Base-by-base conservation (phyloP, 2,329 filamentous ascomycete genomes). In the Fusarium sp. region DNA sequence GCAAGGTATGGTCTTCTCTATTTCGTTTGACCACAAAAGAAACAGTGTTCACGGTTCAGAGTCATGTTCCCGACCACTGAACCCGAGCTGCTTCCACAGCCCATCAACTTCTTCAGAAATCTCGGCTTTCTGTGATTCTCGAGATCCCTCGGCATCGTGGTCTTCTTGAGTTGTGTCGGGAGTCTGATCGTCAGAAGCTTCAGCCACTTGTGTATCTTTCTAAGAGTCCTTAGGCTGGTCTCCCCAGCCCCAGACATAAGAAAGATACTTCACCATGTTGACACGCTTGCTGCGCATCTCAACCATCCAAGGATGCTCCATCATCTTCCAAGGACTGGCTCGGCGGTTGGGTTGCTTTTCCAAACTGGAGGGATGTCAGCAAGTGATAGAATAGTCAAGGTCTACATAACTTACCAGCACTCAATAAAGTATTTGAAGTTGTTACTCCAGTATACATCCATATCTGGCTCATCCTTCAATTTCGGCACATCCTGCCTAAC, bases 391-490 rank as follows among this genome's bases (percentile, higher is more conserved):
- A 15, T n/a, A 32, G 6, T 16, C 27, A 25, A 8, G 9, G 12
- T 15, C n/a, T 8, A 18, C 8, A 15, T 20, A 58, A 90, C 93
- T 79, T 88, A 98, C 95, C 96, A 98, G 88, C 94, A 98, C 83
- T 98, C 94, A 75, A 99, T 98, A 76, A 99, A 99, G 80, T 98
- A 98, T 81, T 99, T 99, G 83, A 99, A 98, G 78, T 93, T 97
- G 74, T 97, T 93, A 74, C 93, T 97, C 96, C 96, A 99, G 78
- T 91, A 91, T 73, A 99, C 97, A 63, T 91, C 91, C 73, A 92
- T 93, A 32, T 94, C 90, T 1, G 93, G 93, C 81, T 99, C 96
- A 74, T 99, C 96, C 81, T 98, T 98, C 69, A 99, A 85, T 80
- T 94, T 97, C 4, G 96, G 96, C 64, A 98, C 97, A 6, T 93